These are phyloP conservation scores for Globisporangium yorkense DNA, from an alignment of 352 stramenopile genomes.

Conservation along the genomic window DNA sequence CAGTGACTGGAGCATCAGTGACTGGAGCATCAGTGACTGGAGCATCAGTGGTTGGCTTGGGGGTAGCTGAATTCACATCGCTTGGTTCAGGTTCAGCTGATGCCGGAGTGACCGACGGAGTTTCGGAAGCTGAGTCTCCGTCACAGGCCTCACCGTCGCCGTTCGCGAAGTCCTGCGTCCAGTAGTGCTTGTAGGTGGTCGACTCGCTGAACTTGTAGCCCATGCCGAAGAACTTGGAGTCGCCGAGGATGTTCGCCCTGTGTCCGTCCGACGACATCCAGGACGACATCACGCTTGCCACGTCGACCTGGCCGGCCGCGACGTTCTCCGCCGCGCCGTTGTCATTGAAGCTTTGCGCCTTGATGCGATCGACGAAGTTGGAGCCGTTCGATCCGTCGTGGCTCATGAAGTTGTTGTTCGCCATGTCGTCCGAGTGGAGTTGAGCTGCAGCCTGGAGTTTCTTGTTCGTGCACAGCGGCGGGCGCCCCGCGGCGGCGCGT, in stretches of 20 bases:
- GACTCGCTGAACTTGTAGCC: constrained; percentile 39
- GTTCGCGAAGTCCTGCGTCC: constrained; percentile 54
- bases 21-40: too few relatives aligned
- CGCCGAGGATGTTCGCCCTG: constrained; percentile 17
- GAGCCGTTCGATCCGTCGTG: constrained; percentile 24
- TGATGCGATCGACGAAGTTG: constrained; percentile 16
- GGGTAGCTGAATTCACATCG: too few relatives aligned
- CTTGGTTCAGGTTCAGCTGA: too few relatives aligned
- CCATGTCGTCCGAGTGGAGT: constrained; percentile 26
- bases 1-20: too few relatives aligned
- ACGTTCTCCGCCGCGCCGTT: constrained; percentile 18
- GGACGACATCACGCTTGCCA: constrained; percentile 14
- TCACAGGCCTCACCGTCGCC: constrained; percentile 18
- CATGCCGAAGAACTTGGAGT: constrained; percentile 27
- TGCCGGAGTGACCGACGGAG: too few relatives aligned
- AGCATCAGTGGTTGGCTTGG: too few relatives aligned
- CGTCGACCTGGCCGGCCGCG: constrained; percentile 13
- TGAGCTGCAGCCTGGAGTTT: constrained; percentile 28
- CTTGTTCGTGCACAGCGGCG: constrained; percentile 19
- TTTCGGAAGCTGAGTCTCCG: too few relatives aligned
- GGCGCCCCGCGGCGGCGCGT: constrained; percentile 6
- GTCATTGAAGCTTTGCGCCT: constrained; percentile 18
- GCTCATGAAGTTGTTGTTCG: constrained; percentile 22
- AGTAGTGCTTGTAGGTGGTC: constrained; percentile 37
- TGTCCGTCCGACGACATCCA: constrained; percentile 21